phyloP scores from a whole-genome alignment of 768 basidiomycete genomes.

The Agaricus sinodeliciosus region DNA sequence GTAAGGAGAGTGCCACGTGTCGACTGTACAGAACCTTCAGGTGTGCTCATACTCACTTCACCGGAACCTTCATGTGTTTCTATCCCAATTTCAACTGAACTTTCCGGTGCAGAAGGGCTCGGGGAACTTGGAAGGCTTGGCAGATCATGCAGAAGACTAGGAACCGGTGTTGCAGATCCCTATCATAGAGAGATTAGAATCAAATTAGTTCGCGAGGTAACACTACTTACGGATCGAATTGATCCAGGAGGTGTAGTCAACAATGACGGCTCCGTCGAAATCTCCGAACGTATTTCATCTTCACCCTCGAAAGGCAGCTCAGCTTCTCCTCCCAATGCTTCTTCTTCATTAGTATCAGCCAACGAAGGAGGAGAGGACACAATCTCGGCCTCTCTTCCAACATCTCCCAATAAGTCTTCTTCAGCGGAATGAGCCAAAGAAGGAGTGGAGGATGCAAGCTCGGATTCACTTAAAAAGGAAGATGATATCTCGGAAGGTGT shows the following conservation, averaged over 20 bases:
- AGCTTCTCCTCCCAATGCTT: slow-evolving; percentile 9
- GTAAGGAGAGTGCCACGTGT: slow-evolving; percentile 22
- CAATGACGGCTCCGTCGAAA: slow-evolving; percentile 53
- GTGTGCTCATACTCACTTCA: slow-evolving; percentile 31
- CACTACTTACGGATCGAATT: slow-evolving; percentile 27
- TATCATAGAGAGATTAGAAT: slow-evolving; percentile 9
- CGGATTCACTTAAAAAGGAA: slow-evolving; percentile 38
- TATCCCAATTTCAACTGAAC: slow-evolving; percentile 28
- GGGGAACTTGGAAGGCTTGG: slow-evolving; percentile 16
- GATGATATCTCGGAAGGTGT: slow-evolving; percentile 29
- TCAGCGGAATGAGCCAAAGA: slow-evolving; percentile 23
- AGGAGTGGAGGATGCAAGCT: slow-evolving; percentile 16
- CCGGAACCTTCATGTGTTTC: slow-evolving; percentile 34
- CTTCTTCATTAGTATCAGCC: slow-evolving; percentile 21
- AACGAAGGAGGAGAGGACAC: slow-evolving; percentile 16
- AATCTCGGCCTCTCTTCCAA: slow-evolving; percentile 27
- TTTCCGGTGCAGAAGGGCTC: slow-evolving; percentile 29
- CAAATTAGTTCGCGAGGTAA: background rate
- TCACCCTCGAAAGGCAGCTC: slow-evolving; percentile 12
- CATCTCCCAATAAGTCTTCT: slow-evolving; percentile 10
- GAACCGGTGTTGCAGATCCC: slow-evolving; percentile 15
- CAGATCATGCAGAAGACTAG: slow-evolving; percentile 11
- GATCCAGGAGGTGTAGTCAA: slow-evolving; percentile 35
- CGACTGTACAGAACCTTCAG: slow-evolving; percentile 19
- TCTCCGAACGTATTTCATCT: slow-evolving; percentile 20